Evolutionary conservation across 805 yeast species (phyloP), one percentile per base, ranked within the genome.

Genomic region (Wickerhamomyces canadensis): DNA sequence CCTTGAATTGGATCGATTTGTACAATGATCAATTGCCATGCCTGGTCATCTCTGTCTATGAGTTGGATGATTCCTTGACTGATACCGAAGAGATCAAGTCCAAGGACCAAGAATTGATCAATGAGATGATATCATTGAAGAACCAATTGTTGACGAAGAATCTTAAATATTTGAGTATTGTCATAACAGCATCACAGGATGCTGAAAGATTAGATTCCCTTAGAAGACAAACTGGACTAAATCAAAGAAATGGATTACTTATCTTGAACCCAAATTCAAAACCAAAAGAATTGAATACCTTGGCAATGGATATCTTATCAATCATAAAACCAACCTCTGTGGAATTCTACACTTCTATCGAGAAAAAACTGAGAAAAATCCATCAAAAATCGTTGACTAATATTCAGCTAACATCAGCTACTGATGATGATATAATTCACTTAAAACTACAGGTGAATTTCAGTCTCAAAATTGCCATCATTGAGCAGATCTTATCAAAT

Each of bases 1-100:
- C 74, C 1, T 58, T 52, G 1, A 59, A 70, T 19, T 80, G 85
- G 86, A 41, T 77, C 12, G 62, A 65, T 25, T 78, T 76, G 48
- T 74, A 78, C 47, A 57, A 60, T 19, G 59, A 64, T n/a, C 38
- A 58, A 4, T 29, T 63, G n/a, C 84, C 85, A 0, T 46, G 70
- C 1, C 67, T 71, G 0, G 65, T 68, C 29, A 56, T 78, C 2
- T 51, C 70, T 2, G 64, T 75, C 26, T 66, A 67, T 45, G 67
- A 68, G 34, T 42, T 73, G 12, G 54, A 51, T 15, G 57, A 57
- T 10, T 67, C 63, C 16, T 47, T 52, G 4, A 42, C 49, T 1
- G 58, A 57, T 19, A 37, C 28, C 2, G 41, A 45, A 13, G 54
- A 48, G 13, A 42, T 55, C 5, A 43, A 40, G 14, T 35, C 40